phyloP scores from a whole-genome alignment of 2,329 filamentous ascomycete species.

The Aspergillus sp. region DNA sequence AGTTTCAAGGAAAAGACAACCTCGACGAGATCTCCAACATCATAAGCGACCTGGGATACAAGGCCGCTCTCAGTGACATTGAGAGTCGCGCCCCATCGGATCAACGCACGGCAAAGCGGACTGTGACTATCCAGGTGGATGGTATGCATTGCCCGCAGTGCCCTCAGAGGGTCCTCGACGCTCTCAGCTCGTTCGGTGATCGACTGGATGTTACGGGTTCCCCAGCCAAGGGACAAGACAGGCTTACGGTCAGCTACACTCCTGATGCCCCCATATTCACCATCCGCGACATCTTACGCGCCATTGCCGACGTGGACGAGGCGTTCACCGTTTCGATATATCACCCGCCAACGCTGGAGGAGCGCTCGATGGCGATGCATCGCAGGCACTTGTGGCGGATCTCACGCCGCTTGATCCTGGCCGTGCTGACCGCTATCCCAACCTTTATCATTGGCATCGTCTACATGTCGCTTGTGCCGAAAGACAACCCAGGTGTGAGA shows the following conservation, averaged over 20 bases:
- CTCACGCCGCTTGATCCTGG: constrained; percentile 71
- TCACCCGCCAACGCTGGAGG: constrained; percentile 78
- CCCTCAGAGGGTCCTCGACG: constrained; percentile 46
- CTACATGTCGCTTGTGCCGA: constrained; percentile 78
- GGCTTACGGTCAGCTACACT: constrained; percentile 65
- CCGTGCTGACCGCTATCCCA: constrained; percentile 69
- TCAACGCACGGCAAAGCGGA: constrained; percentile 39
- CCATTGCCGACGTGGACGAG: constrained; percentile 64
- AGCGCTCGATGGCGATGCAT: constrained; percentile 72
- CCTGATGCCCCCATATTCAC: constrained; percentile 69
- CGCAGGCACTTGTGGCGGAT: constrained; percentile 58
- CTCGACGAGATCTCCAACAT: constrained; percentile 46
- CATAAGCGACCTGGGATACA: constrained; percentile 64
- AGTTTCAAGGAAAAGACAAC: constrained; percentile 39
- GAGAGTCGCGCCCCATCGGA: constrained; percentile 20
- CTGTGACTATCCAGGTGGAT: constrained; percentile 63
- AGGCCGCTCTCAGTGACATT: constrained; percentile 56
- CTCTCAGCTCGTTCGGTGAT: constrained; percentile 47
- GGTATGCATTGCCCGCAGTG: constrained; percentile 76
- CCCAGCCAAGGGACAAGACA: constrained; percentile 24
- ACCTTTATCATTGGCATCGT: constrained; percentile 85
- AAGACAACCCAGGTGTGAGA: constrained; percentile 55
- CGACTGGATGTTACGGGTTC: too few relatives aligned
- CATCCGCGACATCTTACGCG: constrained; percentile 68
- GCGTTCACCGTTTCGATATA: constrained; percentile 68